Evolutionary conservation across 257 asterid genomes (phyloP).

Genomic region (Solanum appendiculatum): DNA sequence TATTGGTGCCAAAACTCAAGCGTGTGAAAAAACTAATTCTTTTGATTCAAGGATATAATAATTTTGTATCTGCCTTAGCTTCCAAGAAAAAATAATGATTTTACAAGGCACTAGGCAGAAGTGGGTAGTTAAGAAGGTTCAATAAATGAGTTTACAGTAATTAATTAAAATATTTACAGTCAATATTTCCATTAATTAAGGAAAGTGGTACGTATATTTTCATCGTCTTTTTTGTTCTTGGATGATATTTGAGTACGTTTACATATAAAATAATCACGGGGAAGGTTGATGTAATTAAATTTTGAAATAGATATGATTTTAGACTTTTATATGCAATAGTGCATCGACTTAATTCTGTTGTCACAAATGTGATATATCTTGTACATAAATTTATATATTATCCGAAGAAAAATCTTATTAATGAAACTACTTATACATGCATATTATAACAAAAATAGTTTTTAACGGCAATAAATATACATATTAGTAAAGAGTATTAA

Average conservation of each 20-base stretch:
- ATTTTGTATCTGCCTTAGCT: neutral
- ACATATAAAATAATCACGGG: neutral
- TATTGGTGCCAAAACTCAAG: neutral
- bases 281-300: neutral
- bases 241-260: neutral
- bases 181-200: neutral
- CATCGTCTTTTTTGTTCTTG: neutral
- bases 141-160: neutral
- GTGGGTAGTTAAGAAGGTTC: neutral
- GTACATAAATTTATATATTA: neutral
- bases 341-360: neutral
- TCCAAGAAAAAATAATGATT: neutral
- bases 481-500: too few relatives aligned
- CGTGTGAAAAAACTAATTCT: neutral
- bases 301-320: neutral
- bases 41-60: neutral
- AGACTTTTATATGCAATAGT: neutral
- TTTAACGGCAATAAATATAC: too few relatives aligned
- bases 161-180: neutral
- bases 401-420: too few relatives aligned
- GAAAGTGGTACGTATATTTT: neutral
- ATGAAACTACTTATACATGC: too few relatives aligned
- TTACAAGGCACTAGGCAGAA: neutral
- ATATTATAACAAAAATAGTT: too few relatives aligned
- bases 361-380: neutral